A percentile compares a stretch with the other conserved stretches of the same genome.
Evolutionary conservation across 1,139 yeast species (phyloP).

Genomic region (Taphrina wiesneri): DNA sequence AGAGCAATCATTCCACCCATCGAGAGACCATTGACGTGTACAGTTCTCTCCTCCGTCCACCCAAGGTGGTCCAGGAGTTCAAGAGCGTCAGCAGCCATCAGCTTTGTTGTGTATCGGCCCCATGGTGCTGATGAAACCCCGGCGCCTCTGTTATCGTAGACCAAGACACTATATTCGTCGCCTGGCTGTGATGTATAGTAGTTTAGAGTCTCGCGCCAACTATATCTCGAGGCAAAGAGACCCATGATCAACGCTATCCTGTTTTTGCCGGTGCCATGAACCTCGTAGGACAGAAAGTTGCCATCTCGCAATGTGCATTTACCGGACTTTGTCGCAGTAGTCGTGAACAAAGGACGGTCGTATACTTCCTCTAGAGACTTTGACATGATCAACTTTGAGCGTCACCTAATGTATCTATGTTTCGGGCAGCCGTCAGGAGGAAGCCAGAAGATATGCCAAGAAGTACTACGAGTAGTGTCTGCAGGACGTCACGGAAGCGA

Average conservation of each 20-base stretch:
- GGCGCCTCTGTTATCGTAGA: slow-evolving; percentile 25
- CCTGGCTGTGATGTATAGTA: slow-evolving; percentile 8
- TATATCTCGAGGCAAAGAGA: slow-evolving; percentile 20
- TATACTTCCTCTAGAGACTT: background rate
- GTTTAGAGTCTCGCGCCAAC: slow-evolving; percentile 28
- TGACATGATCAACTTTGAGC: background rate
- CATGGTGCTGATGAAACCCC: slow-evolving; percentile 27
- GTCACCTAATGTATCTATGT: background rate
- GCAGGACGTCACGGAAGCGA: background rate
- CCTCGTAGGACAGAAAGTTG: slow-evolving; percentile 15
- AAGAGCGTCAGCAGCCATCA: slow-evolving; percentile 25
- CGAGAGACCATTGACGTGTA: slow-evolving; percentile 29
- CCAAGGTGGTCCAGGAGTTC: slow-evolving; percentile 31
- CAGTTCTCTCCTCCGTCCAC: slow-evolving; percentile 18
- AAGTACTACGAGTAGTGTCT: background rate
- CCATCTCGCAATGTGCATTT: slow-evolving; percentile 22
- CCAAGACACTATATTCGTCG: slow-evolving; percentile 11
- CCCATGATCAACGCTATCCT: slow-evolving; percentile 30
- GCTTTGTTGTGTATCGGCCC: slow-evolving; percentile 29
- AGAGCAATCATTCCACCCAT: slow-evolving; percentile 34
- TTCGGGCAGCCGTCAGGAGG: background rate
- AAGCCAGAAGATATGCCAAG: background rate
- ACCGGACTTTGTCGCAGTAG: slow-evolving; percentile 19
- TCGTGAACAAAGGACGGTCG: slow-evolving; percentile 12
- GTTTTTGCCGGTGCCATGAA: slow-evolving; percentile 26